Base-by-base conservation (phyloP, 805 yeast genomes). In the Candida easanensis region DNA sequence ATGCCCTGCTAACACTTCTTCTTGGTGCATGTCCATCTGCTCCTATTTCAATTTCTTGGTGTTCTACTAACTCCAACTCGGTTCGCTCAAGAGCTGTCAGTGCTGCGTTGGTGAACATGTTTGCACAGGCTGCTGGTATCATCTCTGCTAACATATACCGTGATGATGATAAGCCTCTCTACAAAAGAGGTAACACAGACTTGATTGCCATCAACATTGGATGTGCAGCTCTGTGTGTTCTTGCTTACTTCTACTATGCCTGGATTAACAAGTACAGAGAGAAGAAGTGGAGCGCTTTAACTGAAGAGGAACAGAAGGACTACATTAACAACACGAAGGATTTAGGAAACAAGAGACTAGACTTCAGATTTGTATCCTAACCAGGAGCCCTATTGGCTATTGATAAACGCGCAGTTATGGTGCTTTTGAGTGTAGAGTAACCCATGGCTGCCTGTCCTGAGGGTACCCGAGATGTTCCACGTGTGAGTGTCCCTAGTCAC, bases 51-150 rank as follows among this genome's bases (percentile, higher is more conserved):
- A 81, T 78, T 20, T 65, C 76, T 22, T 78, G 86, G 80, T 73
- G 79, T 44, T 80, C 88, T 0, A 60, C 76, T 22, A 82, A 82
- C 52, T 72, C 87, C 10, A 76, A 78, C 57, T 69, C 82, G 1
- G 84, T 83, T 21, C 63, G 82, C 15, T 65, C 78, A 3, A 66
- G 90, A 51, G 76, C 88, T 0, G 79, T 83, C 4, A 72, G 83
- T 13, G 77, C 87, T 0, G 80, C 88, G 0, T 44, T 83, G 36
- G 81, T 77, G 55, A 84, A 82, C 53, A 80, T 82, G 70, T 74
- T 71, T 57, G 77, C 77, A 1, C 89, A 84, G 56, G 66, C 77
- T 0, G 83, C 80, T 1, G 60, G 67, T 16, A 78, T 84, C 38
- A 64, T 75, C 9, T 65, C 79, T 3, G 65, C 80, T 6, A 76